Conservation (phyloP, 2,329 filamentous ascomycete species). For the Ceratocystiopsis brevicomis region DNA sequence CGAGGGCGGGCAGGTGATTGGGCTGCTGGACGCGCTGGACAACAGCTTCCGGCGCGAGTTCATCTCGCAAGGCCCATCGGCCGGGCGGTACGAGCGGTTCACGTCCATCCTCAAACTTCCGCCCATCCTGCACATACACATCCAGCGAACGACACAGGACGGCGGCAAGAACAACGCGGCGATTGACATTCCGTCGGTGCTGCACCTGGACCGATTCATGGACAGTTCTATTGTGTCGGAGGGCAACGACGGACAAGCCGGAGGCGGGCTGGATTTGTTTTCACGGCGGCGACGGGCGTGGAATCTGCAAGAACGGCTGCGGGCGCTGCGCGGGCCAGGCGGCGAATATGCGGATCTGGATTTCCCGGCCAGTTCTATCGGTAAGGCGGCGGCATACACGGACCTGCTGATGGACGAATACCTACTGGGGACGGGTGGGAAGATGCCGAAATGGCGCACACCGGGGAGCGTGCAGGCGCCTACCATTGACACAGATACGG, state of each 20-base stretch:
- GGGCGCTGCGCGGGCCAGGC: conserved; percentile 28
- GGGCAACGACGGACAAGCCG: too few species aligned
- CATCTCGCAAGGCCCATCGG: conserved; percentile 38
- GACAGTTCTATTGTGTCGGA: conserved; percentile 37
- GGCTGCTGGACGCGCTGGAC: conserved; percentile 75
- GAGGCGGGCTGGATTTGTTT: conserved; percentile 24
- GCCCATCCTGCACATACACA: conserved; percentile 72
- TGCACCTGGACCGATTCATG: conserved; percentile 83
- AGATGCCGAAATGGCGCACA: not conserved
- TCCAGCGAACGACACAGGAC: conserved; percentile 65
- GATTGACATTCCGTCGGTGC: conserved; percentile 57
- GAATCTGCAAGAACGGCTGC: conserved; percentile 50
- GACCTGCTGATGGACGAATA: conserved; percentile 1
- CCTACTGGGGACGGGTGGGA: not conserved
- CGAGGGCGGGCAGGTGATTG: conserved; percentile 23
- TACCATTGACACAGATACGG: not conserved
- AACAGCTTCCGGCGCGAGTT: conserved; percentile 67
- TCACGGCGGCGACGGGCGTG: conserved; percentile 50
- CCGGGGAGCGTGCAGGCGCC: not conserved
- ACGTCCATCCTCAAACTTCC: conserved; percentile 59
- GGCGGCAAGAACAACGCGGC: conserved; percentile 58
- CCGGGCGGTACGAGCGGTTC: conserved; percentile 35
- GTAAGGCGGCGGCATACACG: conserved; percentile 2
- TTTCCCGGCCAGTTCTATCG: not conserved
- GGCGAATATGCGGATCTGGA: conserved; percentile 3